These are phyloP conservation scores for Tylopilus rubrobrunneus DNA, from an alignment of 768 basidiomycete species.

Conservation along the genomic window DNA sequence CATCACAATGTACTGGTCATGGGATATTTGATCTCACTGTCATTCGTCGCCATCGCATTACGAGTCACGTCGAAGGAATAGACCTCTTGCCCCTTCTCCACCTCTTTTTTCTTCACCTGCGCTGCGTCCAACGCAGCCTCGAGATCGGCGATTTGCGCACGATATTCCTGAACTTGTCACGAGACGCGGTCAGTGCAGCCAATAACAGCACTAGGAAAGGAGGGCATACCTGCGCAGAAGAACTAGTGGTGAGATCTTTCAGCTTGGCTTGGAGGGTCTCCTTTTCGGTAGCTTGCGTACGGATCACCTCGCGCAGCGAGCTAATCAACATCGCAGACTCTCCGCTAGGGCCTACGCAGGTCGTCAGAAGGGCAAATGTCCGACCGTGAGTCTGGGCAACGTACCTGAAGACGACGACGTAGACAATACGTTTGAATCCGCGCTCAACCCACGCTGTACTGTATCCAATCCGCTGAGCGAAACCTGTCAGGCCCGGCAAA, in stretches of 20 bases:
- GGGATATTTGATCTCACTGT: too few relatives aligned
- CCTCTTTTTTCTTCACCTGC: slow-evolving; percentile 69
- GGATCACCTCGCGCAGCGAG: slow-evolving; percentile 80
- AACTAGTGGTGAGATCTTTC: slow-evolving; percentile 35
- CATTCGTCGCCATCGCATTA: too few relatives aligned
- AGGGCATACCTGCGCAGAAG: slow-evolving; percentile 38
- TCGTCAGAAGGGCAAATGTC: neutral
- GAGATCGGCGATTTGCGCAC: slow-evolving; percentile 44
- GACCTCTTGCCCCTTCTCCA: slow-evolving; percentile 93
- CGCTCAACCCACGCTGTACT: slow-evolving; percentile 66
- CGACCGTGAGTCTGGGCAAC: slow-evolving; percentile 12
- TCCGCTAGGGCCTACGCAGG: slow-evolving; percentile 52
- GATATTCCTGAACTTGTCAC: slow-evolving; percentile 42
- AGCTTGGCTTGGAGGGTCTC: slow-evolving; percentile 62
- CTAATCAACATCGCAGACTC: slow-evolving; percentile 80
- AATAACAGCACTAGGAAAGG: neutral
- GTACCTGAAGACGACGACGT: slow-evolving; percentile 50
- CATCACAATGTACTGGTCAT: too few relatives aligned
- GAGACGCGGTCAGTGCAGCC: neutral
- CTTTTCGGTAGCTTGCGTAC: slow-evolving; percentile 77
- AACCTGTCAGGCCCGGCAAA: neutral
- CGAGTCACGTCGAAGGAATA: too few relatives aligned
- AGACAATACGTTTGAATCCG: slow-evolving; percentile 63
- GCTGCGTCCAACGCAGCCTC: slow-evolving; percentile 46
- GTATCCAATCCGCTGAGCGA: slow-evolving; percentile 46